Conservation (phyloP, 768 basidiomycete genomes). For the Rossbeevera mucosa region DNA sequence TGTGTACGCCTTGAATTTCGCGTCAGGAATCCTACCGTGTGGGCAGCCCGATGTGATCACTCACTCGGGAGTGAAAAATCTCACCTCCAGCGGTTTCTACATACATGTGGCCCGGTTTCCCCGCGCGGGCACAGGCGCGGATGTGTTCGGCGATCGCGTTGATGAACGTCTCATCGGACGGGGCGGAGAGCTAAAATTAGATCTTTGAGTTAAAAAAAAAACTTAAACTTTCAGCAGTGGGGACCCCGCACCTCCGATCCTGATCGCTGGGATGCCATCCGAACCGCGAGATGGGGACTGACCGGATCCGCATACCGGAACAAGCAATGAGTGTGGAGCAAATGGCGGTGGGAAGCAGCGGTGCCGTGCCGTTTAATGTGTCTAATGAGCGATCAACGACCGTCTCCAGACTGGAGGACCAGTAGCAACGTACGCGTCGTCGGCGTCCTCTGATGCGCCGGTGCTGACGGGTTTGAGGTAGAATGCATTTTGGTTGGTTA, state of each 20-base stretch:
- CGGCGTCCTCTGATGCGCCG: constrained; percentile 73
- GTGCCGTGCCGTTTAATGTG: constrained; percentile 54
- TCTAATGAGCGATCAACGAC: constrained; percentile 35
- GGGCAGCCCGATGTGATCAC: not conserved
- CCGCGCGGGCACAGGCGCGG: constrained; percentile 41
- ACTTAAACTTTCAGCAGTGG: not conserved
- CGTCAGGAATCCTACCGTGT: not conserved
- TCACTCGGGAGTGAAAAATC: constrained; percentile 24
- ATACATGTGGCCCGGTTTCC: constrained; percentile 56
- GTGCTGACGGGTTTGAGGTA: constrained; percentile 93
- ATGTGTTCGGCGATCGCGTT: constrained; percentile 61
- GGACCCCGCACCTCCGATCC: constrained; percentile 26
- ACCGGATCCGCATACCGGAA: constrained; percentile 86
- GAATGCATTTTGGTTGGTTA: constrained; percentile 46
- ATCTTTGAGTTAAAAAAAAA: constrained; percentile 2
- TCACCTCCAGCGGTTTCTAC: constrained; percentile 95
- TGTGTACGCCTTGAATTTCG: constrained; percentile 70
- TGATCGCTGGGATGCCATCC: constrained; percentile 36
- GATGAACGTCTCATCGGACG: constrained; percentile 65
- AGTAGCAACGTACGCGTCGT: constrained; percentile 60
- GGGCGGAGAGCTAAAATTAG: constrained; percentile 28
- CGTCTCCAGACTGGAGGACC: not conserved
- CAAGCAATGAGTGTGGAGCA: constrained; percentile 63
- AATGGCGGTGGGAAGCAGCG: constrained; percentile 33
- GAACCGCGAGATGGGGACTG: constrained; percentile 87